These are phyloP conservation scores for Phycomyces blakesleeanus DNA, from an alignment of 192 early-diverging fungal genomes.

Conservation along the genomic window DNA sequence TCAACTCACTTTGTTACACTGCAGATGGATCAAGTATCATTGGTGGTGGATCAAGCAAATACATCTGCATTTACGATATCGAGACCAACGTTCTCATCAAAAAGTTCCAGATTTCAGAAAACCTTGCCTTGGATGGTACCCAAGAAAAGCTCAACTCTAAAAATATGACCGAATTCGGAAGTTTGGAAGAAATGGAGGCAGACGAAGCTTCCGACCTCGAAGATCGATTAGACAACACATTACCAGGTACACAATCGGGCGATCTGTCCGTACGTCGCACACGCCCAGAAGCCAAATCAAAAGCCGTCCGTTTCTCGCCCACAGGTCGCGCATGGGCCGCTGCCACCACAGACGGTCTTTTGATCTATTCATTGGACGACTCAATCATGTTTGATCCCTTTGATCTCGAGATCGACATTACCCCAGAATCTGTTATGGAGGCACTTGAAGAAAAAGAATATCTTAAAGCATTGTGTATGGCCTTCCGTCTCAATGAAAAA, in stretches of 20 bases:
- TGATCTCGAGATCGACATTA: constrained; percentile 96
- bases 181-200: constrained; percentile 78
- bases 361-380: constrained; percentile 96
- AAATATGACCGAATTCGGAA: constrained; percentile 94
- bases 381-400: constrained; percentile 94
- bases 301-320: constrained; percentile 86
- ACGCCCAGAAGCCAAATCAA: constrained; percentile 78
- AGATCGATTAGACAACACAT: constrained; percentile 70
- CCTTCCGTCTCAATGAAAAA: constrained; percentile 89
- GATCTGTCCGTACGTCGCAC: constrained; percentile 79
- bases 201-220: constrained; percentile 83
- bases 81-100: constrained; percentile 68
- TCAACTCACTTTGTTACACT: constrained; percentile 92
- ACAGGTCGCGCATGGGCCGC: constrained; percentile 94
- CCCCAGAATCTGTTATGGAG: constrained; percentile 78
- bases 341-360: constrained; percentile 90
- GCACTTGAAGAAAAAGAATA: constrained; percentile 78
- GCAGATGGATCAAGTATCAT: constrained; percentile 90
- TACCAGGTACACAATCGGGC: constrained; percentile 86
- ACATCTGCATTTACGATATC: constrained; percentile 93
- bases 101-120: constrained; percentile 89
- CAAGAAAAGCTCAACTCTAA: constrained; percentile 84
- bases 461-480: constrained; percentile 84
- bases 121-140: constrained; percentile 91
- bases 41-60: constrained; percentile 93